These are phyloP conservation scores for Plasmodium berghei DNA, from an alignment of 169 alveolate species.

Conservation along the genomic window DNA sequence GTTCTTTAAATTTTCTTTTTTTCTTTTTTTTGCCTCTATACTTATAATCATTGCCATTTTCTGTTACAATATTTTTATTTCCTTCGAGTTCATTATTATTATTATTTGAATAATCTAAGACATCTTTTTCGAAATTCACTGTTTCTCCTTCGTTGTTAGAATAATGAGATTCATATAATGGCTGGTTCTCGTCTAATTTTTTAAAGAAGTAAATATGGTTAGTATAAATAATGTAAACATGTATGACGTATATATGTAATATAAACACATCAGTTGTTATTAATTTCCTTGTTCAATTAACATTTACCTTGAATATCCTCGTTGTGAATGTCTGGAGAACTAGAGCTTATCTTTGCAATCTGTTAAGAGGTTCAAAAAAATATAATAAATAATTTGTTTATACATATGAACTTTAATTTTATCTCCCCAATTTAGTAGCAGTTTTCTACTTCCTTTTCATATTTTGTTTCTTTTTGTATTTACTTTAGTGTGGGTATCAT, in stretches of 20 bases:
- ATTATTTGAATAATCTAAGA: neutral
- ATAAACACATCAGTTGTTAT: neutral
- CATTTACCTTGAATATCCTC: neutral
- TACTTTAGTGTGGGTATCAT: slow-evolving; percentile 30
- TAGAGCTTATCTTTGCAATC: slow-evolving; percentile 50
- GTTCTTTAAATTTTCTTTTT: slow-evolving; percentile 6
- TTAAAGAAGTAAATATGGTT: too few species aligned
- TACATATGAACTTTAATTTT: neutral
- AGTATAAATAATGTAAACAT: too few species aligned
- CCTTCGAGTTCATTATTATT: neutral
- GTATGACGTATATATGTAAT: too few species aligned
- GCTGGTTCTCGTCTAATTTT: too few species aligned
- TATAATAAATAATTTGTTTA: neutral
- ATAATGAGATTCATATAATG: too few species aligned
- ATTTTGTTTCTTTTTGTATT: slow-evolving; percentile 2
- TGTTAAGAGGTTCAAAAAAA: slow-evolving; percentile 14
- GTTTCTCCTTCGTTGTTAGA: neutral
- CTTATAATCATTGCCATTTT: neutral
- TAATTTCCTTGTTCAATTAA: neutral
- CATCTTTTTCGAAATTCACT: neutral
- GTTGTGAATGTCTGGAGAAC: slow-evolving; percentile 7
- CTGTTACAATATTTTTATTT: neutral
- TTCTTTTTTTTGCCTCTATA: slow-evolving; percentile 9
- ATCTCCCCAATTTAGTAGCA: neutral
- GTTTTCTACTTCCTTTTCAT: neutral